A percentile compares a stretch with the other conserved stretches of the same genome.
phyloP scores from a whole-genome alignment of 192 early-diverging fungal genomes.

The Entomortierella parvispora region DNA sequence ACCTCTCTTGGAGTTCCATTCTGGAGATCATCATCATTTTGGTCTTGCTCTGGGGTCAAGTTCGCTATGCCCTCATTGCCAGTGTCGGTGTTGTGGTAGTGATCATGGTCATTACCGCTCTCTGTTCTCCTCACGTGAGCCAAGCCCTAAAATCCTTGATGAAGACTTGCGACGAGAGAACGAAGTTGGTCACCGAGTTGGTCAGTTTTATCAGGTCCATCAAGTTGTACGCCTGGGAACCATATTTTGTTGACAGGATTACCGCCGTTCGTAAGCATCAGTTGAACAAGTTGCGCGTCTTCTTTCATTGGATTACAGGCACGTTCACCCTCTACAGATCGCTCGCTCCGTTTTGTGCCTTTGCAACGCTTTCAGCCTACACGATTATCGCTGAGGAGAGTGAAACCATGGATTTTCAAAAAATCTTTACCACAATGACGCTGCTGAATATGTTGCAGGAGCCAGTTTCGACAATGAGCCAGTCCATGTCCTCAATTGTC shows the following conservation, averaged over 20 bases:
- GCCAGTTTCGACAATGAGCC: conserved; percentile 73
- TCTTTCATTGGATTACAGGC: conserved; percentile 15
- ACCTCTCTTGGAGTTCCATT: conserved; percentile 30
- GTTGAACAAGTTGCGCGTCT: conserved; percentile 26
- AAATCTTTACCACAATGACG: conserved; percentile 80
- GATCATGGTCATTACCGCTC: background rate
- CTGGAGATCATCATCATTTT: conserved; percentile 34
- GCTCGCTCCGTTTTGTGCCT: conserved; percentile 48
- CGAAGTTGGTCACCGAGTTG: conserved; percentile 75
- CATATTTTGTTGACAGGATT: conserved; percentile 47
- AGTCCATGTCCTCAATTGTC: conserved; percentile 69
- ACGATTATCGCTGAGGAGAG: conserved; percentile 14
- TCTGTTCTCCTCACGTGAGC: background rate
- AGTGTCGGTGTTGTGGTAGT: conserved; percentile 26
- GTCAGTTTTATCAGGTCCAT: conserved; percentile 72
- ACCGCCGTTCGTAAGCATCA: conserved; percentile 39
- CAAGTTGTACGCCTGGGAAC: conserved; percentile 80
- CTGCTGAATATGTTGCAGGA: conserved; percentile 83
- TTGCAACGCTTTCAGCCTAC: conserved; percentile 51
- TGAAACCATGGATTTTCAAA: conserved; percentile 58
- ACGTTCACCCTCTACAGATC: conserved; percentile 8
- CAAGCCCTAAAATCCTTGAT: conserved; percentile 15
- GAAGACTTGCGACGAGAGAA: conserved; percentile 61
- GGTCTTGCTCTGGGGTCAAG: conserved; percentile 24
- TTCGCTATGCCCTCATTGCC: conserved; percentile 43